Conservation (phyloP, 306 rosid genomes). For the Prunus armeniaca region DNA sequence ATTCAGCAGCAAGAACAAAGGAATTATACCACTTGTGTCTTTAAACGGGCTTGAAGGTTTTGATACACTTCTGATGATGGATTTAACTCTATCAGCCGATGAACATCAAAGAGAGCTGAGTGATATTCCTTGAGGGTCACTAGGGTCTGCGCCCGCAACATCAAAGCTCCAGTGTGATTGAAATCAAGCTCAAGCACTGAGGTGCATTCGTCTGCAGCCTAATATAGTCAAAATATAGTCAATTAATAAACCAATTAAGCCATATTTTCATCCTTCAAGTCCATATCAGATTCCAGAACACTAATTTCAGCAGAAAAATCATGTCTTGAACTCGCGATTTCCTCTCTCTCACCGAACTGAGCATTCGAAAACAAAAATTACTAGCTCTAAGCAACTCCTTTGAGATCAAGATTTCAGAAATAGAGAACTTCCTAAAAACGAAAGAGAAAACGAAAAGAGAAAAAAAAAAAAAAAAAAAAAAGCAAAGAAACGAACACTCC, state of each 20-base stretch:
- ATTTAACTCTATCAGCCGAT: constrained; percentile 75
- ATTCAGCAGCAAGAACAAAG: constrained; percentile 10
- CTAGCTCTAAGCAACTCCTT: neutral
- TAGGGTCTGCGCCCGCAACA: constrained; percentile 82
- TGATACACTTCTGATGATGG: constrained; percentile 94
- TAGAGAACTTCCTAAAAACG: neutral
- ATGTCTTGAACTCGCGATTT: neutral
- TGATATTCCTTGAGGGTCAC: constrained; percentile 84
- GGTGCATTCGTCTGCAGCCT: constrained; percentile 95
- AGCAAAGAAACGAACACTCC: too few species aligned
- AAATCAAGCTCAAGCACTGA: constrained; percentile 85
- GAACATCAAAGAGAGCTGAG: constrained; percentile 91
- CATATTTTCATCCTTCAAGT: neutral
- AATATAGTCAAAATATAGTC: constrained; percentile 22
- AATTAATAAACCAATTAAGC: constrained; percentile 1
- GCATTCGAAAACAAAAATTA: neutral
- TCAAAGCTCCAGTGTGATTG: constrained; percentile 78
- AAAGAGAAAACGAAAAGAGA: neutral
- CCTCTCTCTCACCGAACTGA: neutral
- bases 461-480: neutral
- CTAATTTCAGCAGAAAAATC: neutral
- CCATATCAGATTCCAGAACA: neutral
- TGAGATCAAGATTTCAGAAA: neutral
- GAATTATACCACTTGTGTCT: constrained; percentile 78
- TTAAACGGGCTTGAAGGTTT: constrained; percentile 79